Base-by-base conservation (phyloP, 495 filamentous ascomycete species). In the Apodospora peruviana region DNA sequence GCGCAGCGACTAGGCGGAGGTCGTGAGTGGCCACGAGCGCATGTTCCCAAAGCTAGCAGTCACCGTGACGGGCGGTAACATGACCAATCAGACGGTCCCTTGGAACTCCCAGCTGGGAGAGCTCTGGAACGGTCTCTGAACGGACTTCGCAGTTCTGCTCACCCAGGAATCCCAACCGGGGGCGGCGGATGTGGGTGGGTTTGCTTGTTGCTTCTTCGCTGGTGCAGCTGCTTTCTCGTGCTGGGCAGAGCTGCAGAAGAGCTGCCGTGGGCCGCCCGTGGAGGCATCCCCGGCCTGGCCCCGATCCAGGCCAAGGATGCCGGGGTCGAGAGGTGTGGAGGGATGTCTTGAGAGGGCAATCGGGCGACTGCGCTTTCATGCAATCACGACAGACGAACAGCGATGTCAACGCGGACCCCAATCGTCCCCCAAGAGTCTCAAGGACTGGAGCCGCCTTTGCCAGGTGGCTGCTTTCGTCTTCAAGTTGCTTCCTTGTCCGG, bases 21-120 rank as follows among this genome's bases (percentile, higher is more conserved):
- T 34, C 22, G 25, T 57, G 40, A 57, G 43, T 57, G 57, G 55
- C 39, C 43, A 47, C 32, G 34, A 43, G 22, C 18, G 38, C n/a
- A 32, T 45, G 35, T 29, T 21, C 1, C 19, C 21, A 40, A 39
- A 45, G 48, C 45, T 53, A 36, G 39, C 57, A 47, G 53, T 70
- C 68, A 71, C 68, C 50, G 50, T 59, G 42, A 52, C 54, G 65
- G 69, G 70, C 70, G 70, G 60, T 60, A 70, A 70, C 59, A 50
- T 40, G 51, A 48, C 70, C 70, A 73, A 73, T 73, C 59, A 71
- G 8, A 50, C n/a, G 4, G 40, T 47, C 55, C 36, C 55, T 52
- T 37, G 55, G 36, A 43, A 20, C 44, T 40, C 47, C 43, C 51
- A 52, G 57, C 60, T 47, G 27, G 18, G 45, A 11, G 52, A 42